phyloP scores from a whole-genome alignment of 2,329 filamentous ascomycete genomes.

The Colletotrichum abscissum region DNA sequence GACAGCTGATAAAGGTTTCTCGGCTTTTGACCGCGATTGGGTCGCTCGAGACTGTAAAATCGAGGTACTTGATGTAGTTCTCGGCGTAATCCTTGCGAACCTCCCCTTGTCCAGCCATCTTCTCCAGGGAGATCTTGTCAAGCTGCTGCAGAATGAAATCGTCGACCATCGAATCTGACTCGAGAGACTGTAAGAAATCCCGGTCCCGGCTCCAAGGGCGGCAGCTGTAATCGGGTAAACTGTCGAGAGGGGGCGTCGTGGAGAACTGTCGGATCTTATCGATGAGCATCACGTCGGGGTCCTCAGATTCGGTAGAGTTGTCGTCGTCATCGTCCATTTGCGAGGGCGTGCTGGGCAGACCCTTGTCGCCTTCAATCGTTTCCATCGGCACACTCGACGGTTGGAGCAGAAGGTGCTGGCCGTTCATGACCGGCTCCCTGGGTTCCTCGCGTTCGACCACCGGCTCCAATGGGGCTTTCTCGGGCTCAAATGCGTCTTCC shows the following conservation, averaged over 20 bases:
- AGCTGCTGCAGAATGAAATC: conserved; percentile 60
- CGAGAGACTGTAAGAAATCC: conserved; percentile 55
- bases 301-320: conserved; percentile 66
- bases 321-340: conserved; percentile 59
- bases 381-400: conserved; percentile 33
- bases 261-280: conserved; percentile 63
- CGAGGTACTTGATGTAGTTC: conserved; percentile 63
- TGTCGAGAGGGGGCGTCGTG: conserved; percentile 65
- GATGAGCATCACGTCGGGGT: conserved; percentile 60
- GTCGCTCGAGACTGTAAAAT: conserved; percentile 67
- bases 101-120: conserved; percentile 50
- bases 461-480: conserved; percentile 41
- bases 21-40: conserved; percentile 65
- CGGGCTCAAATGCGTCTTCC: conserved; percentile 35
- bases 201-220: conserved; percentile 61
- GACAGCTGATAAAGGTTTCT: conserved; percentile 57
- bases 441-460: neutral
- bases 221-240: conserved; percentile 59
- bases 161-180: conserved; percentile 52
- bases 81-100: conserved; percentile 55
- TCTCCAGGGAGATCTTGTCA: conserved; percentile 51
- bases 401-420: conserved; percentile 16
- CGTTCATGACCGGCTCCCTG: conserved; percentile 16
- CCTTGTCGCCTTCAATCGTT: conserved; percentile 40
- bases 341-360: conserved; percentile 58